Base-by-base conservation (phyloP, 192 early-diverging fungal species). In the Borealophlyctis nickersoniae region DNA sequence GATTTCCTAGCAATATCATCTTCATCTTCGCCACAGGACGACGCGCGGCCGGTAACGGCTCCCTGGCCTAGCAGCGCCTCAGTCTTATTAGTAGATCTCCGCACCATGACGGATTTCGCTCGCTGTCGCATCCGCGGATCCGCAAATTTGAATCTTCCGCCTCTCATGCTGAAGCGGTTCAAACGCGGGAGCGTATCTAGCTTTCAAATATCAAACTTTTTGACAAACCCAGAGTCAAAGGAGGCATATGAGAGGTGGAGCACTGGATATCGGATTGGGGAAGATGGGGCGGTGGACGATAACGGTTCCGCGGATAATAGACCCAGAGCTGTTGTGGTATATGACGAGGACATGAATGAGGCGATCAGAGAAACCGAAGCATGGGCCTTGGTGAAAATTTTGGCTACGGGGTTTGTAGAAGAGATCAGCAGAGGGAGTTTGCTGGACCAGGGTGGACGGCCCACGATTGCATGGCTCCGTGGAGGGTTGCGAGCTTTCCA, bases 151-250 rank as follows among this genome's bases (percentile, higher is more conserved):
- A 66, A 59, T 29, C 45, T 79, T 0, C 77, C 77, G 13, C 26
- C 63, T 54, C 29, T 79, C 39, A 75, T 79, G 56, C 52, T 75
- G 30, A 79, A 79, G 52, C 60, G 77, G n/a, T 67, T 75, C 60
- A 52, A 69, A 22, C 33, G 62, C 0, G 75, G 75, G 1, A 48
- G 33, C 13, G 67, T 52, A 2, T 71, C 73, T 3, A 67, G 31
- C 27, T 73, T 79, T 63, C 67, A 69, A 22, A 51, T 75, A 28
- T 50, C 59, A 36, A 70, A 69, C 33, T 79, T 78, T 62, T 52
- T 75, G 28, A 70, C 69, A 5, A 49, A 57, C 13, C 32, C 36
- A 7, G 56, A 56, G 39, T 73, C 67, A 4, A 64, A 67, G 51
- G 5, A 27, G 34, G 14, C 52, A 48, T 75, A 69, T 58, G 54